Base-by-base conservation (phyloP, 139 green algal species). In the Pleodorina starrii region DNA sequence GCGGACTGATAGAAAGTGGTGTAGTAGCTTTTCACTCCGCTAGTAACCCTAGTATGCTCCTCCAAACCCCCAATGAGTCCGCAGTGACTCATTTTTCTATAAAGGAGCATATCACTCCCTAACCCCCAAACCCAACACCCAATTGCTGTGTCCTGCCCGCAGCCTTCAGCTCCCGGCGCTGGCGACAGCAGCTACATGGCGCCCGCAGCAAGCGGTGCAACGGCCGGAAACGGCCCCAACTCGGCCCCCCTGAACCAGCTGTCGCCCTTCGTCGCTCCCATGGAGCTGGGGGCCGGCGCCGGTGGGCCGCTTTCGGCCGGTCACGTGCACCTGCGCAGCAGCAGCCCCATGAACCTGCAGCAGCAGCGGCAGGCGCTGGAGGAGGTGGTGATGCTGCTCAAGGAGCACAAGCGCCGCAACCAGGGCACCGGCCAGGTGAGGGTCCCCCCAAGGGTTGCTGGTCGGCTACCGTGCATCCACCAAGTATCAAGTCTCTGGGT, bases 351-450 rank as follows among this genome's bases (percentile, higher is more conserved):
- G 48, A 48, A 83, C 84, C 16, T 59, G 36, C 35, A 38, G 50
- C 48, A 73, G 25, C 84, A 82, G 84, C 48, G 50, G 27, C 17
- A 60, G 48, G 84, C 84, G 48, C 48, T 83, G 36, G 84, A 89
- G 25, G 84, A 89, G 84, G 84, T 89, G 46, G 69, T 89, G 25
- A 46, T 46, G 48, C 84, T 89, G 84, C 84, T 89, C 5, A 40
- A 83, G 21, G 68, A 73, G 44, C 84, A 89, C 69, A 89, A 89
- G 84, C 84, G 71, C 12, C 69, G 69, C n/a, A 66, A 38, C 81
- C 36, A 48, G 35, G 54, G 29, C 10, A 44, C 11, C 38, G 76
- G 48, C n/a, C 38, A 1, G 50, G 44, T 71, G 72, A 36, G 63
- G 54, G n/a, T n/a, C n/a, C n/a, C n/a, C n/a, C n/a, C n/a, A n/a